Conservation (phyloP, 75 land plant genomes). For the Adiantum capillusveneris region DNA sequence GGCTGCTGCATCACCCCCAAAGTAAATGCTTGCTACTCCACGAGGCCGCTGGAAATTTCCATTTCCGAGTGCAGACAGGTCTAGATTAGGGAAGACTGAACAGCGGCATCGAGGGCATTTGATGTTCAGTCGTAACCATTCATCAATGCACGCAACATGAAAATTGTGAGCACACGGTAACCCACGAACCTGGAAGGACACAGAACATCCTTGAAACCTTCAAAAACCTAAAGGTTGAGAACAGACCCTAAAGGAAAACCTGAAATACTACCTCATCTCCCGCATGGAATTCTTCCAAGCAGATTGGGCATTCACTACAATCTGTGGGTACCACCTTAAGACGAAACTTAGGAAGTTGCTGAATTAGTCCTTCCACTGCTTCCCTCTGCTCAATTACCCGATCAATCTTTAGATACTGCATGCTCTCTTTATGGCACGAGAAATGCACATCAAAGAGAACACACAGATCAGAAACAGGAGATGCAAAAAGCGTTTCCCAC, state of each 20-base stretch:
- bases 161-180: conserved; percentile 98
- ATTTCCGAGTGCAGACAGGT: conserved; percentile 61
- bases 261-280: conserved; percentile 97
- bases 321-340: conserved; percentile 84
- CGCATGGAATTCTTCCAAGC: conserved; percentile 81
- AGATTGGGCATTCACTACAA: conserved; percentile 89
- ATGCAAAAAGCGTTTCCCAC: no score
- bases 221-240: no score
- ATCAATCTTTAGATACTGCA: neutral
- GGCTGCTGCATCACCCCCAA: conserved; percentile 35
- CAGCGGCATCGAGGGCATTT: conserved; percentile 96
- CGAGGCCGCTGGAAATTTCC: conserved; percentile 10
- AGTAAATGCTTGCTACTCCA: conserved; percentile 4
- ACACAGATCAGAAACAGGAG: no score
- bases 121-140: conserved; percentile 91
- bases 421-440: neutral
- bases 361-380: conserved; percentile 90
- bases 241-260: no score
- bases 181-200: conserved; percentile 82
- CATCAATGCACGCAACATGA: conserved; percentile 92
- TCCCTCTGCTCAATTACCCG: conserved; percentile 52
- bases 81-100: conserved; percentile 94
- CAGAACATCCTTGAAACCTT: no score
- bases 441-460: neutral
- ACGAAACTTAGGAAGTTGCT: conserved; percentile 87